Evolutionary conservation across 2,329 filamentous ascomycete genomes (phyloP), one percentile per base, ranked within the genome.

Genomic region (Apiospora arundinis): DNA sequence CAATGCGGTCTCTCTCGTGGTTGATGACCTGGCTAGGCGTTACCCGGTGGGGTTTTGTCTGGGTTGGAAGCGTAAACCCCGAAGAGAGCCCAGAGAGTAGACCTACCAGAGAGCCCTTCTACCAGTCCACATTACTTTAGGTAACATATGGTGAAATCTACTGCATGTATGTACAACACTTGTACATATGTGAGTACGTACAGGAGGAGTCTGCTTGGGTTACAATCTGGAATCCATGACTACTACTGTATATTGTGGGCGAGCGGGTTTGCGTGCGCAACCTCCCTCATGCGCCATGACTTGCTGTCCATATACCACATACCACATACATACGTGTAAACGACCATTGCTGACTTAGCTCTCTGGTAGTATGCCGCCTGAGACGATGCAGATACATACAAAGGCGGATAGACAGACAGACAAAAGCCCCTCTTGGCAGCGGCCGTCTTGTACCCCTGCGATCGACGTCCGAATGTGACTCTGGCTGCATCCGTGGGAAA

Each of bases 381-480:
- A 56, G 49, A 56, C 49, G 45, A 48, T n/a, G n/a, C n/a, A n/a
- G n/a, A n/a, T n/a, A n/a, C n/a, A n/a, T n/a, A n/a, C n/a, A n/a
- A n/a, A n/a, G n/a, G n/a, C n/a, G n/a, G n/a, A n/a, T n/a, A n/a
- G n/a, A n/a, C n/a, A n/a, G 45, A 48, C 45, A 21, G 45, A 21
- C 16, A 21, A 56, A 28, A 14, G 49, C n/a, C 48, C 25, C 25
- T 60, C 49, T 56, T 52, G 23, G 48, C 48, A 32, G 49, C 25
- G 49, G 49, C 49, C 25, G 49, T 28, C 49, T 32, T 9, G 49
- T 32, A 25, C 49, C 49, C 56, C 56, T 63, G 32, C 56, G 56
- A 63, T 63, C 56, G 56, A 40, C 56, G 56, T n/a, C 56, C 56
- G 56, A 63, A 63, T 63, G 56, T 32, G 18, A 63, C 32, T 12